Base-by-base conservation (phyloP, 805 yeast genomes). In the Wickerhamomyces queroliae region DNA sequence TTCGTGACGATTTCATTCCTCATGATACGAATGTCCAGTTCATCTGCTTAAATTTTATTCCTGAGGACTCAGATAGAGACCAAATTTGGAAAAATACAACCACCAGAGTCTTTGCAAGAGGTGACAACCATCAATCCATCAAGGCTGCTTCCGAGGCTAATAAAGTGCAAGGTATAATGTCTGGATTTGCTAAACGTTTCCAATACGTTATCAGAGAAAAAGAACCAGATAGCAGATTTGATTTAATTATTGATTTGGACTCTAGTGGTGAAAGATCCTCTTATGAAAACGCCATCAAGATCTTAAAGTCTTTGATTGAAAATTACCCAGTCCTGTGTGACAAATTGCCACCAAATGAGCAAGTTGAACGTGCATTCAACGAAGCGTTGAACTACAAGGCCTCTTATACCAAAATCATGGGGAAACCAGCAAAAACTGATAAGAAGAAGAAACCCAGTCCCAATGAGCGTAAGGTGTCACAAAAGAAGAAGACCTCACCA, bases 91-190 rank as follows among this genome's bases (percentile, higher is more conserved):
- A 65, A 2, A 43, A 78, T 1, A 85, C 96, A 0, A 59, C 64
- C 8, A 57, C 64, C 0, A 69, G 97, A 40, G 83, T 91, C 0
- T 36, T 67, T 6, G 53, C 55, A 3, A 71, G 99, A 49, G 97
- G 96, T 3, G 89, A 89, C 53, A 82, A 85, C 46, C 99, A 93
- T 57, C 96, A 85, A 57, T 78, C 90, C 2, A 85, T 93, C 28
- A 78, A 82, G 47, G 69, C 67, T 5, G 57, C 53, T 0, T 52
- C 61, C 3, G 69, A 72, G 40, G 78, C 80, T 9, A 65, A 66
- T 5, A 59, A 61, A 15, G 79, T 85, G 0, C 60, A 66, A 25
- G 72, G 69, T 17, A 81, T 93, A 24, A 78, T 91, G 86, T 64
- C 65, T 23, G 88, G 90, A 0, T 90, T 91, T 52, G 65, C 85